phyloP scores from a whole-genome alignment of 768 basidiomycete species.

The Leccinum subtestaceum region DNA sequence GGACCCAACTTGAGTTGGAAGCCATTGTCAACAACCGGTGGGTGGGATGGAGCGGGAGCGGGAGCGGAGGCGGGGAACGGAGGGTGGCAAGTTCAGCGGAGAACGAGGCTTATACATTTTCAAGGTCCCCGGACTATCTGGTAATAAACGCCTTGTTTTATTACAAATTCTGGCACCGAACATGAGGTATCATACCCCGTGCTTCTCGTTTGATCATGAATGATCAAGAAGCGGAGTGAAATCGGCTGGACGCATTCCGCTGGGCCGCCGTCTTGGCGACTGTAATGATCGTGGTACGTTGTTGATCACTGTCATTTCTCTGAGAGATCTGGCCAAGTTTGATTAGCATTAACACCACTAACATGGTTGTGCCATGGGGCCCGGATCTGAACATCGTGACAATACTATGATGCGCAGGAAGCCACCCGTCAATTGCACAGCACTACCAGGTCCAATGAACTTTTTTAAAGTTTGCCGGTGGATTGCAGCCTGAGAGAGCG shows the following conservation, averaged over 20 bases:
- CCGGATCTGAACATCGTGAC: background rate
- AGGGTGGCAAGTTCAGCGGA: no score
- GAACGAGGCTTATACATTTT: no score
- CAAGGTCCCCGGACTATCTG: no score
- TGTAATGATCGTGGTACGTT: background rate
- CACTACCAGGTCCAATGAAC: background rate
- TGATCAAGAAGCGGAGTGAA: background rate
- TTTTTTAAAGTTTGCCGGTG: background rate
- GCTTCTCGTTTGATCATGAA: background rate
- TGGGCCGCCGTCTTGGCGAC: background rate
- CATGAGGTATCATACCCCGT: background rate
- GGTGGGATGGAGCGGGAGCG: no score
- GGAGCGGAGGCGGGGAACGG: no score
- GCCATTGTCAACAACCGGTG: slow-evolving; percentile 8
- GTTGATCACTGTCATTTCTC: background rate
- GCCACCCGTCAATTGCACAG: background rate
- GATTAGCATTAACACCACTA: background rate
- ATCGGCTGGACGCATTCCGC: background rate
- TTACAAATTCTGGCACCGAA: no score
- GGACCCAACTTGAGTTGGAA: slow-evolving; percentile 19
- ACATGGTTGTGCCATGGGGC: background rate
- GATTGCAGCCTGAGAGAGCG: background rate
- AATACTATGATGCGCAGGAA: no score
- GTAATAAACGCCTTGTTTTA: no score
- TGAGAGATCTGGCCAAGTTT: background rate